Conservation (phyloP, 148 eudicot genomes). For the Nyssa sinensis region DNA sequence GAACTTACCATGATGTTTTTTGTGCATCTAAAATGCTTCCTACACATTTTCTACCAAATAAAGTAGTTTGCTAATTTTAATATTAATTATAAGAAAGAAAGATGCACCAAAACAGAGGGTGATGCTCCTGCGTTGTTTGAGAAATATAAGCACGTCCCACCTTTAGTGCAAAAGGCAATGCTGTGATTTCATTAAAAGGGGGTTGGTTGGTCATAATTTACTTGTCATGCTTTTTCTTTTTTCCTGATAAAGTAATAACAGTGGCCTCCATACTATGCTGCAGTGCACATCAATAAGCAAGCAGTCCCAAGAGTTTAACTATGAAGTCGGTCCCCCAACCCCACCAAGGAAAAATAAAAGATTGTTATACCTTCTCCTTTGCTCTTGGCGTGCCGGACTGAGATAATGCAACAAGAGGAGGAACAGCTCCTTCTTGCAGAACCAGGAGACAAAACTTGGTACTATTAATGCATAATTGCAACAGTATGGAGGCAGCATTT, state of each 20-base stretch:
- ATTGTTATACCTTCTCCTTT: slow-evolving; percentile 69
- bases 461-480: slow-evolving; percentile 79
- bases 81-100: neutral
- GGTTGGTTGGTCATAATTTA: neutral
- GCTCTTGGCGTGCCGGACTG: slow-evolving; percentile 90
- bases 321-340: too few species aligned
- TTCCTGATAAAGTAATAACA: neutral
- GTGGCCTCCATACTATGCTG: neutral
- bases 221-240: neutral
- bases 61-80: neutral
- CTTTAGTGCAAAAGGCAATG: neutral
- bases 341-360: neutral
- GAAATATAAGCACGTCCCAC: neutral
- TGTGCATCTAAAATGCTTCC: neutral
- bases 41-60: neutral
- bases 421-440: slow-evolving; percentile 99
- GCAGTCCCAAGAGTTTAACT: too few species aligned
- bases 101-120: neutral
- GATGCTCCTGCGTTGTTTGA: neutral
- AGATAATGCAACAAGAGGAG: slow-evolving; percentile 91
- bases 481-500: slow-evolving; percentile 79
- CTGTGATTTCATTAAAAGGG: neutral
- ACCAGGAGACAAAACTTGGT: slow-evolving; percentile 69
- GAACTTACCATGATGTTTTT: neutral
- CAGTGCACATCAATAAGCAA: neutral